Evolutionary conservation across 139 green algal species (phyloP).

Genomic region (Chlamydomonas incerta): DNA sequence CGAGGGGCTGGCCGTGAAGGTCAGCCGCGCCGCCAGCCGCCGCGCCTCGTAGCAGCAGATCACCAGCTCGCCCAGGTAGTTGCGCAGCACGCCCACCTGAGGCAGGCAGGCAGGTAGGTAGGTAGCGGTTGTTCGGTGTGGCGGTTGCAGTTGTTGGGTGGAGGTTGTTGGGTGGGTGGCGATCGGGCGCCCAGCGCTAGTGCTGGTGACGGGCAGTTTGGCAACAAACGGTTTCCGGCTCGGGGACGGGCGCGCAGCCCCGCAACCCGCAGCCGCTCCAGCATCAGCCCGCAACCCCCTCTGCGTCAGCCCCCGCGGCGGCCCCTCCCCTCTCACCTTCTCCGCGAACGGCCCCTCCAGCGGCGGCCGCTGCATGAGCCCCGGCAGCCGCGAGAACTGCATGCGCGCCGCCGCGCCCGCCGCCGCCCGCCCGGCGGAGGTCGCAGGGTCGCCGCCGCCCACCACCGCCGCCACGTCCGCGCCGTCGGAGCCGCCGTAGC

Average conservation of each 20-base stretch:
- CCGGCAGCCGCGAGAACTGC: neutral
- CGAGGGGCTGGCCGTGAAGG: slow-evolving; percentile 29
- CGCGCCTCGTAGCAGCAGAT: slow-evolving; percentile 60
- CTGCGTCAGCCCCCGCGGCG: too few species aligned
- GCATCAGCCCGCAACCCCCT: neutral
- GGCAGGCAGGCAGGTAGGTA: neutral
- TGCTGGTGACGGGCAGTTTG: too few species aligned
- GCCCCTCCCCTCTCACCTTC: slow-evolving; percentile 29
- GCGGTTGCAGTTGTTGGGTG: too few species aligned
- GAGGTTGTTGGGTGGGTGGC: too few species aligned
- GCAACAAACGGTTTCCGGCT: too few species aligned
- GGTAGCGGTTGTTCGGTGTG: too few species aligned
- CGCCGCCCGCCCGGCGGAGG: neutral
- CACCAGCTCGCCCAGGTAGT: slow-evolving; percentile 63
- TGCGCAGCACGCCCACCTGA: slow-evolving; percentile 57
- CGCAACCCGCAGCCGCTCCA: too few species aligned
- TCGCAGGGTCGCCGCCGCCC: neutral
- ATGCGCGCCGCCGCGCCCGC: neutral
- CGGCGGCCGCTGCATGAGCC: slow-evolving; percentile 24
- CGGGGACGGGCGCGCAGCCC: too few species aligned
- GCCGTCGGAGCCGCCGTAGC: neutral
- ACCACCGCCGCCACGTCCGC: neutral
- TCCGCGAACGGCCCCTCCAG: slow-evolving; percentile 24
- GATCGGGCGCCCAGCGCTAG: too few species aligned
- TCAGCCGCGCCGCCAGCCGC: slow-evolving; percentile 35